Percentiles rank a stretch among this genome's conserved stretches.
phyloP scores from a whole-genome alignment of 2,329 filamentous ascomycete species.

The Bipolaris cookei region DNA sequence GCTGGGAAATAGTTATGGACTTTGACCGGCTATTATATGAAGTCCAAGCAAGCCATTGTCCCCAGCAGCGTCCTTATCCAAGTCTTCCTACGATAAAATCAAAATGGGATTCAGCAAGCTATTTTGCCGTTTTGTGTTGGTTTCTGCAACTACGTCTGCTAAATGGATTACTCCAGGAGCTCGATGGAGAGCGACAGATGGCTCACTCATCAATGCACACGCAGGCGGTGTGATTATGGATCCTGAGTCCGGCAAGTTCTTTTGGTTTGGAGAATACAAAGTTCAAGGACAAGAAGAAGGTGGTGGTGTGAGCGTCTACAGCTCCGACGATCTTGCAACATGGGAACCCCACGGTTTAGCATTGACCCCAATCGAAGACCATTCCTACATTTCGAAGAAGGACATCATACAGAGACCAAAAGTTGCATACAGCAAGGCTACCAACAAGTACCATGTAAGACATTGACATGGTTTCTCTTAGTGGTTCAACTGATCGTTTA shows the following conservation, averaged over 20 bases:
- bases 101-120: conserved; percentile 28
- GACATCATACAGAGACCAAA: conserved; percentile 69
- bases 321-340: conserved; percentile 65
- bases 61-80: conserved; percentile 1
- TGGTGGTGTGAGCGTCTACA: conserved; percentile 64
- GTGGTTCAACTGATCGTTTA: background rate
- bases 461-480: rapidly evolving
- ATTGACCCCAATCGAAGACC: conserved; percentile 60
- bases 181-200: conserved; percentile 66
- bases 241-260: conserved; percentile 61
- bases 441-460: conserved; percentile 63
- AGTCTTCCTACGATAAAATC: background rate
- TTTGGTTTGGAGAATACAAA: conserved; percentile 69
- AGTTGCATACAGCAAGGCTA: conserved; percentile 63
- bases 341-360: conserved; percentile 66
- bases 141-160: conserved; percentile 39
- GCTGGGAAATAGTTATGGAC: conserved; percentile 22
- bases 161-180: conserved; percentile 68
- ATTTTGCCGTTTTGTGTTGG: conserved; percentile 31
- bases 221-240: conserved; percentile 64
- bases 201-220: conserved; percentile 67
- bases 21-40: conserved; percentile 33
- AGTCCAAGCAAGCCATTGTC: conserved; percentile 15
- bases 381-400: conserved; percentile 61
- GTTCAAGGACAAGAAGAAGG: conserved; percentile 64